Base-by-base conservation (phyloP, 805 yeast species). In the Hanseniaspora clermontiae region DNA sequence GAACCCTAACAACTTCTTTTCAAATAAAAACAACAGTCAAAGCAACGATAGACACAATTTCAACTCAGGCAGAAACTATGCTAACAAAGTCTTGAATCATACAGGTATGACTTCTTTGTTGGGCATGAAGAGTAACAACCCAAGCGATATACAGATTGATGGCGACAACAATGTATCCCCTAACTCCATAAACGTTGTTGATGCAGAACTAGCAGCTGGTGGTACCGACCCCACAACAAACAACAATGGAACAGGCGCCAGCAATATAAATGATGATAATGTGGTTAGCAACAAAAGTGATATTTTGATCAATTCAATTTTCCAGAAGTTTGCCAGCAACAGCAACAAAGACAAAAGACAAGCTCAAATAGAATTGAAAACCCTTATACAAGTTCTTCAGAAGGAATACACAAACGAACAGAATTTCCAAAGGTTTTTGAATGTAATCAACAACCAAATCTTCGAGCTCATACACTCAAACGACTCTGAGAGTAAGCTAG, bases 391-490 rank as follows among this genome's bases (percentile, higher is more conserved):
- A 6, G 75, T 86, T 0, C 77, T 86, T 12, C 84, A 93, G 1
- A 78, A 95, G 50, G 97, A 90, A 63, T 75, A 83, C 20, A 81
- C 93, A 0, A 75, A 86, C 1, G 96, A 89, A 66, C 58, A 55
- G 20, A 91, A 85, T 63, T 80, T 87, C 62, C 80, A 86, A 60
- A 71, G 89, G 39, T 87, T 85, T 68, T 87, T 84, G 67, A 87
- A 85, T 66, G 90, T 84, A 58, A 83, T 91, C 60, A 89, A 91
- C 72, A 85, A 87, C 64, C 81, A 84, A 60, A 86, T 93, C 19
- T 89, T 88, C 66, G 96, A 87, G 65, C 74, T 89, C 53, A 80
- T 88, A 50, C 88, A 87, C 62, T 81, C 90, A 5, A 75, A 81
- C 9, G 91, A 85, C 61, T 70, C 82, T 7, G 68, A 76, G 32